These are phyloP conservation scores for Camelina sativa DNA, from an alignment of 345 rosid genomes.

Conservation along the genomic window DNA sequence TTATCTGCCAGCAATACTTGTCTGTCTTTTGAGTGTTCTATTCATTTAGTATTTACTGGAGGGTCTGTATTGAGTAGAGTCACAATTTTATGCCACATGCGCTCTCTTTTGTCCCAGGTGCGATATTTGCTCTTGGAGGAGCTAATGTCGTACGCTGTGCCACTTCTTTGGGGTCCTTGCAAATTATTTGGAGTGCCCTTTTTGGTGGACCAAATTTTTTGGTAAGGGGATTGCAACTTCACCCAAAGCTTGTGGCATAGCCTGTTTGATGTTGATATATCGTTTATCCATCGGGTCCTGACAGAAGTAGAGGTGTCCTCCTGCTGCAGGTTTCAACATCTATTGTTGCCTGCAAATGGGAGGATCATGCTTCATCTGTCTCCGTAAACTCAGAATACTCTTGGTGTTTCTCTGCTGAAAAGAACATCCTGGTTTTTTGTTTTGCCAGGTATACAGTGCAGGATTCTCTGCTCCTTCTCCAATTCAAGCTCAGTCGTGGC, in stretches of 20 bases:
- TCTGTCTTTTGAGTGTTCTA: background rate
- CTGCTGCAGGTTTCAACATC: slow-evolving; percentile 73
- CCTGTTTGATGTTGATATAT: slow-evolving; percentile 67
- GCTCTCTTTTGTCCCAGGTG: slow-evolving; percentile 83
- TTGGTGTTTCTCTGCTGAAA: slow-evolving; percentile 56
- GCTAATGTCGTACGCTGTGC: slow-evolving; percentile 99
- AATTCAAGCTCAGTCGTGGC: slow-evolving; percentile 99
- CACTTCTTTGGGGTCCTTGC: slow-evolving; percentile 72
- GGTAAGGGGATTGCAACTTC: slow-evolving; percentile 72
- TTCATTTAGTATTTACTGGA: slow-evolving; percentile 22
- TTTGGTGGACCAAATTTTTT: slow-evolving; percentile 64
- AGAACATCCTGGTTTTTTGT: slow-evolving; percentile 53
- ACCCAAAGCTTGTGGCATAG: slow-evolving; percentile 74
- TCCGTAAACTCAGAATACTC: slow-evolving; percentile 40
- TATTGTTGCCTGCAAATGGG: slow-evolving; percentile 69
- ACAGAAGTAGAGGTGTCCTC: slow-evolving; percentile 68
- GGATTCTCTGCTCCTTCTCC: slow-evolving; percentile 96
- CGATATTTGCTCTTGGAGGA: slow-evolving; percentile 86
- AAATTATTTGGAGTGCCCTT: slow-evolving; percentile 75
- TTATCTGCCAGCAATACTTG: background rate
- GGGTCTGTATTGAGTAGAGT: slow-evolving; percentile 51
- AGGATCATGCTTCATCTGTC: slow-evolving; percentile 85
- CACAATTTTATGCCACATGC: slow-evolving; percentile 60
- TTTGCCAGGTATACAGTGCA: slow-evolving; percentile 82
- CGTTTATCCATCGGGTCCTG: slow-evolving; percentile 48